Percentiles rank a stretch among this genome's conserved stretches.
These are phyloP conservation scores for Myxozyma geophila DNA, from an alignment of 805 yeast genomes.

Conservation along the genomic window DNA sequence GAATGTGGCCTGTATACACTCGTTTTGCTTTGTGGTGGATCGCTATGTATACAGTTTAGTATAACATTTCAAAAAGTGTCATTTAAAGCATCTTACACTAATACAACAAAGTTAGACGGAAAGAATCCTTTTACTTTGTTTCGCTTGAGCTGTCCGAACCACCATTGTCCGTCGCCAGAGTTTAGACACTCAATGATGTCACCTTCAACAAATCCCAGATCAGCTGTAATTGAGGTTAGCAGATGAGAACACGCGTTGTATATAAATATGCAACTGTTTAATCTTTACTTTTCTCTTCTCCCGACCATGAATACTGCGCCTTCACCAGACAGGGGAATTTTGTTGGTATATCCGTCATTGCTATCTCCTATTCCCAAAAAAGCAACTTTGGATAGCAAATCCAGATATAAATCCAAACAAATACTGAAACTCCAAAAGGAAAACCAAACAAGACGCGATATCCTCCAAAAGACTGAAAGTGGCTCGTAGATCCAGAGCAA, in stretches of 20 bases:
- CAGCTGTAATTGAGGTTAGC: slow-evolving; percentile 45
- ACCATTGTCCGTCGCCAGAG: slow-evolving; percentile 87
- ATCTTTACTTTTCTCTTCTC: slow-evolving; percentile 68
- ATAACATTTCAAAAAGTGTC: not conserved
- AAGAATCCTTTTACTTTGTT: slow-evolving; percentile 83
- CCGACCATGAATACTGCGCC: slow-evolving; percentile 93
- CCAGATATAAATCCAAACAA: not conserved
- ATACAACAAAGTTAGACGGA: slow-evolving; percentile 82
- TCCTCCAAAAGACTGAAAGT: not conserved
- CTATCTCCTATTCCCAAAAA: not conserved
- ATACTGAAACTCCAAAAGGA: not conserved
- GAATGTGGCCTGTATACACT: no score
- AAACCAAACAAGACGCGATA: not conserved
- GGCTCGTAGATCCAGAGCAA: no score
- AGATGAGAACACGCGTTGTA: not conserved
- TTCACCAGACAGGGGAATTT: slow-evolving; percentile 69
- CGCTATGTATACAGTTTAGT: not conserved
- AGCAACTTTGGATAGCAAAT: not conserved
- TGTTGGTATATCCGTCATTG: slow-evolving; percentile 18
- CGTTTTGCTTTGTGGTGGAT: slow-evolving; percentile 1
- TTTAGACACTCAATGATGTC: slow-evolving; percentile 84
- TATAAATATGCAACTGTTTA: no score
- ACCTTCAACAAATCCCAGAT: slow-evolving; percentile 91
- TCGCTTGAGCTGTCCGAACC: slow-evolving; percentile 80
- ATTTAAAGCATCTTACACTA: slow-evolving; percentile 44